Conservation (phyloP, 345 rosid species). For the Lepidium africanum region DNA sequence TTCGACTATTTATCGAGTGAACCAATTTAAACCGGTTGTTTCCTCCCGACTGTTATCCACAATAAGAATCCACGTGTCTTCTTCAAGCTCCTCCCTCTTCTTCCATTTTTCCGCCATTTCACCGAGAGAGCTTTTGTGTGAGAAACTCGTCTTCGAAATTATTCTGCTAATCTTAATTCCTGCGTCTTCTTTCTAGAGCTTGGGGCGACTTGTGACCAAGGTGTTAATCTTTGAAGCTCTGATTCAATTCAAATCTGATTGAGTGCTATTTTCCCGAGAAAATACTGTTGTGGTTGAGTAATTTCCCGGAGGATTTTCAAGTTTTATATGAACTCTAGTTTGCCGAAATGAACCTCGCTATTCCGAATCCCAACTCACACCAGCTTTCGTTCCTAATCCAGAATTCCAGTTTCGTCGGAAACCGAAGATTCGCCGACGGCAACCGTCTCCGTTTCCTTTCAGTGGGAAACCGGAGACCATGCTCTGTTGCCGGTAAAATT, state of each 20-base stretch:
- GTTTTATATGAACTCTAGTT: constrained; percentile 9
- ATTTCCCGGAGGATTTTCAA: not conserved
- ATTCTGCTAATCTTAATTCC: not conserved
- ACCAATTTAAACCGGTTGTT: constrained; percentile 9
- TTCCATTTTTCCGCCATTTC: constrained; percentile 18
- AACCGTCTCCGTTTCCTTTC: constrained; percentile 29
- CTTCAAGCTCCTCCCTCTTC: constrained; percentile 10
- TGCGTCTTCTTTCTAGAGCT: not conserved
- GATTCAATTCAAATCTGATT: not conserved
- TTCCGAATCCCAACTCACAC: constrained; percentile 29
- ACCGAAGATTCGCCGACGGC: constrained; percentile 22
- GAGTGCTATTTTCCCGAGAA: constrained; percentile 4
- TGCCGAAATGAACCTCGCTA: constrained; percentile 24
- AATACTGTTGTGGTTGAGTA: not conserved
- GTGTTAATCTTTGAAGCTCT: not conserved
- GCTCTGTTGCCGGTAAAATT: constrained; percentile 21
- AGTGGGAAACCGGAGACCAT: constrained; percentile 18
- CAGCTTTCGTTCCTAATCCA: constrained; percentile 30
- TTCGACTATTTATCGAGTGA: not conserved
- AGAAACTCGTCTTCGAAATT: not conserved
- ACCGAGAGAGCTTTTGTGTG: not conserved
- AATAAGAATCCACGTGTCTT: constrained; percentile 45
- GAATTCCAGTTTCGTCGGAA: constrained; percentile 11
- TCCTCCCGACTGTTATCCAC: constrained; percentile 36
- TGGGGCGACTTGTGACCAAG: not conserved